Evolutionary conservation across 352 stramenopile genomes (phyloP).

Genomic region (Phytophthora uliginosa): DNA sequence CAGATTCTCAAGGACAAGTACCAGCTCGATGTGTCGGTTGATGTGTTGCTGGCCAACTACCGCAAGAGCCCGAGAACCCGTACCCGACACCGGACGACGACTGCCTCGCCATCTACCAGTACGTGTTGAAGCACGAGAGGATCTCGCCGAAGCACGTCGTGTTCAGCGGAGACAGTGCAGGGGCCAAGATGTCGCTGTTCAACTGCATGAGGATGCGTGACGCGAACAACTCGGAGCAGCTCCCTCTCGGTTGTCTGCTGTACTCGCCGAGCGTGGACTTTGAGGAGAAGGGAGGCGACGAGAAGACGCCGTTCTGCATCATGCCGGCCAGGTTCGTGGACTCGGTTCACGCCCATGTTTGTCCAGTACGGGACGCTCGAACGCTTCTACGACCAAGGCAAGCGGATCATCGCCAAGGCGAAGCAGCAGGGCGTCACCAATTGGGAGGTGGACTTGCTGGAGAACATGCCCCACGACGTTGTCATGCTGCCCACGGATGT

Average conservation of each 20-base stretch:
- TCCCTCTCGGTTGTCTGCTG: conserved; percentile 28
- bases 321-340: conserved; percentile 35
- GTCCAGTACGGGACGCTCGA: conserved; percentile 37
- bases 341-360: conserved; percentile 32
- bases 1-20: conserved; percentile 35
- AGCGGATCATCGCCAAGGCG: conserved; percentile 24
- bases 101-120: conserved; percentile 29
- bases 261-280: conserved; percentile 35
- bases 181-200: conserved; percentile 32
- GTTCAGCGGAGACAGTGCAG: conserved; percentile 31
- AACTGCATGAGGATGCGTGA: conserved; percentile 33
- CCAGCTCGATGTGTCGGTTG: conserved; percentile 24
- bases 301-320: conserved; percentile 34
- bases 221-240: conserved; percentile 9
- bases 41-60: conserved; percentile 36
- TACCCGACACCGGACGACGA: conserved; percentile 33
- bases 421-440: conserved; percentile 31
- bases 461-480: conserved; percentile 36
- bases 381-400: conserved; percentile 35
- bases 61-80: conserved; percentile 32
- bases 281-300: conserved; percentile 33
- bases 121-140: conserved; percentile 27
- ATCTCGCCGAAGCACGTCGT: conserved; percentile 23
- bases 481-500: conserved; percentile 36
- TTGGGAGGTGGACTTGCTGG: conserved; percentile 30